Conservation (phyloP, 2,329 filamentous ascomycete genomes). For the Colletotrichum tropicicola region DNA sequence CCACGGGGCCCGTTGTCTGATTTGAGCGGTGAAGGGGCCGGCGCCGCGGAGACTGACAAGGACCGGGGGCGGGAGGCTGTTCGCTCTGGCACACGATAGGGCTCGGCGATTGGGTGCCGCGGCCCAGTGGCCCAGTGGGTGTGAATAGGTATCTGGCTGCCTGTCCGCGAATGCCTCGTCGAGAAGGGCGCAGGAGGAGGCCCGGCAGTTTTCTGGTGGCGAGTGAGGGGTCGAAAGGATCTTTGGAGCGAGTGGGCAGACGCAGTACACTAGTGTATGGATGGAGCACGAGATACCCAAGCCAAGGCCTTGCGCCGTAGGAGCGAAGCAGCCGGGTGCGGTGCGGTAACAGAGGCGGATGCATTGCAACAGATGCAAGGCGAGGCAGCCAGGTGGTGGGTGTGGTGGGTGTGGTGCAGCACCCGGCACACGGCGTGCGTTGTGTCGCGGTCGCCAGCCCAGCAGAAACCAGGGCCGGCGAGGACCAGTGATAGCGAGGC, state of each 20-base stretch:
- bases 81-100: neutral
- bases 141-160: neutral
- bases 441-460: too few relatives aligned
- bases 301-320: neutral
- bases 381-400: too few relatives aligned
- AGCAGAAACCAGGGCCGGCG: too few relatives aligned
- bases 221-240: neutral
- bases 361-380: too few relatives aligned
- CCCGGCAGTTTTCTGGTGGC: slow-evolving; percentile 6
- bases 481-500: too few relatives aligned
- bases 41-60: slow-evolving; percentile 15
- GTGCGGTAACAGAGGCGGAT: neutral
- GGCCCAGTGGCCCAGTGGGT: neutral
- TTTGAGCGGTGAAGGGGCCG: slow-evolving; percentile 28
- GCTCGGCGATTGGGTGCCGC: slow-evolving; percentile 10
- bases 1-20: slow-evolving; percentile 17
- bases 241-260: neutral
- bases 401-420: too few relatives aligned
- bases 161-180: neutral
- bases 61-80: slow-evolving; percentile 8
- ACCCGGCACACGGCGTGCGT: too few relatives aligned
- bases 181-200: neutral
- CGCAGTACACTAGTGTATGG: too few relatives aligned
- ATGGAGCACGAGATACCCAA: neutral
- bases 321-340: neutral